Percentiles rank a stretch among this genome's conserved stretches.
These are phyloP conservation scores for Yamadazyma insecticola DNA, from an alignment of 805 yeast genomes.

Conservation along the genomic window DNA sequence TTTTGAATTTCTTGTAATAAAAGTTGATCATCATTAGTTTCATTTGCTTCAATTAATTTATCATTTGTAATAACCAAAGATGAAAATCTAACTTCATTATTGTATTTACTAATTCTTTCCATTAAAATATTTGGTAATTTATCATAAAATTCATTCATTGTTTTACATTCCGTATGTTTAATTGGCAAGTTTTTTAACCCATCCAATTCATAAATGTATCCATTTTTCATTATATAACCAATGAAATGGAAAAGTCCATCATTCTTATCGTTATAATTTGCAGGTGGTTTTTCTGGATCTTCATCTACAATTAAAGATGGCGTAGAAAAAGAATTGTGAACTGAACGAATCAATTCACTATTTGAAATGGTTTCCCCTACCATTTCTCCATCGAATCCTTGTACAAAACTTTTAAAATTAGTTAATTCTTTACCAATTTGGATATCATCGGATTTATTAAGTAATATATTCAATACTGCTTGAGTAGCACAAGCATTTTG, in stretches of 20 bases:
- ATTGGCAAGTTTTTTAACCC: slow-evolving; percentile 57
- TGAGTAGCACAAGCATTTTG: slow-evolving; percentile 75
- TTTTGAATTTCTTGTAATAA: slow-evolving; percentile 40
- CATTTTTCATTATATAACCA: slow-evolving; percentile 45
- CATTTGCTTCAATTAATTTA: slow-evolving; percentile 33
- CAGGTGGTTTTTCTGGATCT: slow-evolving; percentile 17
- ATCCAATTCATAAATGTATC: slow-evolving; percentile 54
- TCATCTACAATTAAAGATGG: slow-evolving; percentile 52
- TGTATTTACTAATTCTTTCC: slow-evolving; percentile 43
- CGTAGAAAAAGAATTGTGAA: slow-evolving; percentile 58
- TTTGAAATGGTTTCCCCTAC: slow-evolving; percentile 60
- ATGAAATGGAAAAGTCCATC: slow-evolving; percentile 60
- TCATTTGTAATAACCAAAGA: slow-evolving; percentile 51
- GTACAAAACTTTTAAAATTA: slow-evolving; percentile 46
- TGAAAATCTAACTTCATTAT: slow-evolving; percentile 53
- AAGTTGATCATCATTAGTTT: slow-evolving; percentile 36
- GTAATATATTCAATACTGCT: slow-evolving; percentile 55
- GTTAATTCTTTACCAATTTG: slow-evolving; percentile 46
- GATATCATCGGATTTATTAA: slow-evolving; percentile 28
- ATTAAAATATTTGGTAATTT: slow-evolving; percentile 42
- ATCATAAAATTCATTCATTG: slow-evolving; percentile 37
- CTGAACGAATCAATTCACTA: slow-evolving; percentile 50
- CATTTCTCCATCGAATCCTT: slow-evolving; percentile 50
- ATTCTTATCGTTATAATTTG: slow-evolving; percentile 28
- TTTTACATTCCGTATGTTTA: slow-evolving; percentile 38